Evolutionary conservation across 2,329 filamentous ascomycete species (phyloP).

Genomic region (Ophiobolus disseminans): DNA sequence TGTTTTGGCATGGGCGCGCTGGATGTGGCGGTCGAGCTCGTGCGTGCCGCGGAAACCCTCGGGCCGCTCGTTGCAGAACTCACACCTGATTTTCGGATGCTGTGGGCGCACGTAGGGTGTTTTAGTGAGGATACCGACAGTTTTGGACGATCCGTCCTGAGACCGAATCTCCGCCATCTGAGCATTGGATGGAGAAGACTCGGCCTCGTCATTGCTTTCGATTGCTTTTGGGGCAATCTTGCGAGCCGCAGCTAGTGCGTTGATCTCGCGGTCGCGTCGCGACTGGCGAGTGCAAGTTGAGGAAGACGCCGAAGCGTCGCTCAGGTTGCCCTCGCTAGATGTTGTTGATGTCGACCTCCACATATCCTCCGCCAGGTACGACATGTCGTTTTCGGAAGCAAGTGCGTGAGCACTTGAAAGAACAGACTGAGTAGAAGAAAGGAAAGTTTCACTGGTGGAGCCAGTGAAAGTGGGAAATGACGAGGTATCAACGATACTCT

Average conservation of each 20-base stretch:
- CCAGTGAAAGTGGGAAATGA: slow-evolving; percentile 41
- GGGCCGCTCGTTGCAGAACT: slow-evolving; percentile 72
- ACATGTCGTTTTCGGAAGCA: slow-evolving; percentile 36
- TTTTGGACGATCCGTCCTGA: slow-evolving; percentile 61
- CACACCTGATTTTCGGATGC: slow-evolving; percentile 75
- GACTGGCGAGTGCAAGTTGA: slow-evolving; percentile 56
- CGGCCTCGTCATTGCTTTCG: slow-evolving; percentile 36
- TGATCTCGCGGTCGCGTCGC: slow-evolving; percentile 58
- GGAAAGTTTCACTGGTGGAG: slow-evolving; percentile 47
- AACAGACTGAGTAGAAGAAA: slow-evolving; percentile 39
- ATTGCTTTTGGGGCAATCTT: slow-evolving; percentile 57
- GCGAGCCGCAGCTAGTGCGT: slow-evolving; percentile 55
- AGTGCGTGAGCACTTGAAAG: slow-evolving; percentile 44
- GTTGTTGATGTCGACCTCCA: slow-evolving; percentile 55
- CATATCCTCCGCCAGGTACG: slow-evolving; percentile 57
- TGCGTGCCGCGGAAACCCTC: slow-evolving; percentile 87
- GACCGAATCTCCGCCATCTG: slow-evolving; percentile 61
- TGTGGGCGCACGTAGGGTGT: slow-evolving; percentile 68
- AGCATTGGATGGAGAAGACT: slow-evolving; percentile 47
- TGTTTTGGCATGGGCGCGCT: slow-evolving; percentile 69
- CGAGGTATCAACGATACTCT: slow-evolving; percentile 44
- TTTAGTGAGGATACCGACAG: slow-evolving; percentile 60
- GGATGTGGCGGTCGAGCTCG: slow-evolving; percentile 64
- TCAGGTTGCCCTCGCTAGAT: slow-evolving; percentile 48
- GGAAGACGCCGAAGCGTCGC: slow-evolving; percentile 53